A percentile compares a stretch with the other conserved stretches of the same genome.
Evolutionary conservation across 768 basidiomycete species (phyloP).

Genomic region (Trametes sanguinea): DNA sequence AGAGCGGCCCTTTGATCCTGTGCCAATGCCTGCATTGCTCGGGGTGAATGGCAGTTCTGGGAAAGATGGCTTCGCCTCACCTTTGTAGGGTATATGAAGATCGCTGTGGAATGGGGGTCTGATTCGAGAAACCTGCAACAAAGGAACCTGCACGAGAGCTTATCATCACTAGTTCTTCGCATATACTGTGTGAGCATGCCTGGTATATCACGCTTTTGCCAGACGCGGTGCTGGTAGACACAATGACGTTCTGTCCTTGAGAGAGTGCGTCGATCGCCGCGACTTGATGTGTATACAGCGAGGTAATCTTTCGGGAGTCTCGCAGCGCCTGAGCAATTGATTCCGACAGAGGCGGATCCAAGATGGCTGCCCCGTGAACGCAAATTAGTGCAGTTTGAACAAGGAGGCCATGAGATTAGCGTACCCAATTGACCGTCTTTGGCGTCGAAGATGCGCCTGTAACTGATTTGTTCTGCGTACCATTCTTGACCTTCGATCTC

Average conservation of each 20-base stretch:
- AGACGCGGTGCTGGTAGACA: slow-evolving; percentile 88
- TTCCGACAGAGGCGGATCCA: slow-evolving; percentile 61
- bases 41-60: not conserved
- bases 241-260: slow-evolving; percentile 69
- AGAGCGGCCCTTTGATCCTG: slow-evolving; percentile 82
- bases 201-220: slow-evolving; percentile 90
- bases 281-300: slow-evolving; percentile 72
- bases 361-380: slow-evolving; percentile 36
- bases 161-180: not conserved
- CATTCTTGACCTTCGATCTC: slow-evolving; percentile 60
- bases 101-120: slow-evolving; percentile 61
- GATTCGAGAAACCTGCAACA: slow-evolving; percentile 65
- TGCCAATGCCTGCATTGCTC: slow-evolving; percentile 65
- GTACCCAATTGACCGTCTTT: slow-evolving; percentile 56
- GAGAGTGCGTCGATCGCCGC: slow-evolving; percentile 67
- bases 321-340: slow-evolving; percentile 56
- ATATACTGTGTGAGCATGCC: slow-evolving; percentile 39
- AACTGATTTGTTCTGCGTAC: slow-evolving; percentile 71
- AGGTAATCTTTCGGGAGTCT: slow-evolving; percentile 58
- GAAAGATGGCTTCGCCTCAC: slow-evolving; percentile 33
- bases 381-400: not conserved
- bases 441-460: slow-evolving; percentile 54
- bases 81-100: slow-evolving; percentile 91
- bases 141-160: slow-evolving; percentile 55
- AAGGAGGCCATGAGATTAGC: slow-evolving; percentile 1